Conservation (phyloP, 2,329 filamentous ascomycete species). For the Leptosphaerulina australis region DNA sequence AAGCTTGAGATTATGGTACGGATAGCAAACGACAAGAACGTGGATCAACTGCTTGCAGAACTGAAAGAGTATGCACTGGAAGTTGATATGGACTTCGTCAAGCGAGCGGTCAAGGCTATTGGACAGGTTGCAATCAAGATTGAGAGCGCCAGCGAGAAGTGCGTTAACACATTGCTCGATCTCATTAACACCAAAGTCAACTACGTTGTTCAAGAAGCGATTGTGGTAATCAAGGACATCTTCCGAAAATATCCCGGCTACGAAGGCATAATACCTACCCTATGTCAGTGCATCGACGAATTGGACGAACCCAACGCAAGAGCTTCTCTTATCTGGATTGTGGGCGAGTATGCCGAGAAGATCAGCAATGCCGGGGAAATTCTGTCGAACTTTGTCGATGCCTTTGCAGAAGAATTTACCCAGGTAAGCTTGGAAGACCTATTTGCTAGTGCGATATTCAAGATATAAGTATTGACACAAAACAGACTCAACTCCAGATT, state of each 20-base stretch:
- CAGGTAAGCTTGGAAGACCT: slow-evolving; percentile 65
- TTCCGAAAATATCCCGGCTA: slow-evolving; percentile 97
- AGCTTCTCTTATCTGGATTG: slow-evolving; percentile 95
- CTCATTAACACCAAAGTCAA: slow-evolving; percentile 97
- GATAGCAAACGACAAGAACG: slow-evolving; percentile 96
- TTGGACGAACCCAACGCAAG: slow-evolving; percentile 91
- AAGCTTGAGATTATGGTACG: slow-evolving; percentile 99
- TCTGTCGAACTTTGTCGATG: slow-evolving; percentile 85
- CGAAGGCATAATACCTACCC: slow-evolving; percentile 93
- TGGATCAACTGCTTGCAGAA: slow-evolving; percentile 91
- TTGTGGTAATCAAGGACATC: slow-evolving; percentile 99
- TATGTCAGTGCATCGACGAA: slow-evolving; percentile 97
- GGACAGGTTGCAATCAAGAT: slow-evolving; percentile 99
- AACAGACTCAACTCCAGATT: slow-evolving; percentile 93
- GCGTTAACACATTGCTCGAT: slow-evolving; percentile 90
- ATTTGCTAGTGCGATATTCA: too few species aligned
- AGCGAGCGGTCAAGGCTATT: slow-evolving; percentile 91
- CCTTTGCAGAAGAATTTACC: slow-evolving; percentile 94
- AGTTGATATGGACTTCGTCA: slow-evolving; percentile 98
- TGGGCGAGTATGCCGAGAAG: slow-evolving; percentile 98
- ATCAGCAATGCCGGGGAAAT: slow-evolving; percentile 99
- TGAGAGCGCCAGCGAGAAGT: slow-evolving; percentile 91
- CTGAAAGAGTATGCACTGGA: slow-evolving; percentile 97
- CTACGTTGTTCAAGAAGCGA: slow-evolving; percentile 97
- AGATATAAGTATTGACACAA: slow-evolving; percentile 39